Evolutionary conservation across 179 eudicot genomes (phyloP).

Genomic region (Spergularia azorica): DNA sequence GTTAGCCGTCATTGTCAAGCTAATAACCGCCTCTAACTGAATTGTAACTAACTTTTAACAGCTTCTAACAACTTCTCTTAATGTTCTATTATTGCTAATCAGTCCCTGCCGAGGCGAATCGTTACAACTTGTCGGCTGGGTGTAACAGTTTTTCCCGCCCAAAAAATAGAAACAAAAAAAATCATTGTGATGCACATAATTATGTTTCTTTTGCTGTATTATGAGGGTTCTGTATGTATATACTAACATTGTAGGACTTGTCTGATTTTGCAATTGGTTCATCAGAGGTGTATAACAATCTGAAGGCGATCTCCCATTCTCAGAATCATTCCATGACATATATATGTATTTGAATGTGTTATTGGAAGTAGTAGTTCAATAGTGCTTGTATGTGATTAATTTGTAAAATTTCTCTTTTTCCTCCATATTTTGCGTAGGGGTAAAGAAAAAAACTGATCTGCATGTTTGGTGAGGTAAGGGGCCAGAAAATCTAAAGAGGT

Average conservation of each 20-base stretch:
- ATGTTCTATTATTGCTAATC: too few relatives aligned
- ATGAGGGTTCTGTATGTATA: background rate
- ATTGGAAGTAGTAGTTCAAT: background rate
- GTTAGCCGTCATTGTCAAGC: too few relatives aligned
- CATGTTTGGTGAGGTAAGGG: too few relatives aligned
- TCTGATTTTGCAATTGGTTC: constrained; percentile 56
- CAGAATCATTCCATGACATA: constrained; percentile 23
- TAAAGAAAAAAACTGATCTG: background rate
- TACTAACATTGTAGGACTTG: constrained; percentile 16
- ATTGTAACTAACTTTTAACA: too few relatives aligned
- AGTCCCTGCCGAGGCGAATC: too few relatives aligned
- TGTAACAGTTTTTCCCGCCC: too few relatives aligned
- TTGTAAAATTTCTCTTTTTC: constrained; percentile 17
- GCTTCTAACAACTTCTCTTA: too few relatives aligned
- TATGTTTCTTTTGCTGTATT: background rate
- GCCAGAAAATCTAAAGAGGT: too few relatives aligned
- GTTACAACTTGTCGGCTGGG: too few relatives aligned
- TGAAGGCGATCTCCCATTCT: constrained; percentile 41
- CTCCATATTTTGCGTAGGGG: background rate
- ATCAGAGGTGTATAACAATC: constrained; percentile 59
- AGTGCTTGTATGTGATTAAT: constrained; percentile 21
- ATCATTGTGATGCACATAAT: background rate
- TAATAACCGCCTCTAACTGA: too few relatives aligned
- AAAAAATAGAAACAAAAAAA: background rate
- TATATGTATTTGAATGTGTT: constrained; percentile 5